Evolutionary conservation across 352 stramenopile species (phyloP).

Genomic region (Phytophthora colocasiae): DNA sequence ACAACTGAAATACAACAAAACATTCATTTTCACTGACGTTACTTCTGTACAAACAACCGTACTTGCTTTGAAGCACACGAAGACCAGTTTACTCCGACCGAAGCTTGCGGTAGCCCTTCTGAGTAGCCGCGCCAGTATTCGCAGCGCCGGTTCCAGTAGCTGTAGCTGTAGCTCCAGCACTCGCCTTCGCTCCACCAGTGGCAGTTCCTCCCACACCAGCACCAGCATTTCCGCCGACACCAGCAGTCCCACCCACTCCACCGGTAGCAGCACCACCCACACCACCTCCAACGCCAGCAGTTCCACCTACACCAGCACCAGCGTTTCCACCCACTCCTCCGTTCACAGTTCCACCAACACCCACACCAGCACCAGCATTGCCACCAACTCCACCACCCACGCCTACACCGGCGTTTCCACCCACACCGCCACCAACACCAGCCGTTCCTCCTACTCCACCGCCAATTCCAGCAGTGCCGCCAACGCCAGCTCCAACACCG

Average conservation of each 20-base stretch:
- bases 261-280: background rate
- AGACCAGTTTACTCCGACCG: slow-evolving; percentile 3
- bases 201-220: background rate
- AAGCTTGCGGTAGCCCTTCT: slow-evolving; percentile 22
- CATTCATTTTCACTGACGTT: too few relatives aligned
- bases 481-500: background rate
- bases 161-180: slow-evolving; percentile 1
- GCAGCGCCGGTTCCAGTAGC: background rate
- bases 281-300: background rate
- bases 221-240: background rate
- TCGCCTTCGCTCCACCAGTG: background rate
- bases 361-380: background rate
- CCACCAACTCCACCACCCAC: background rate
- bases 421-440: background rate
- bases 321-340: background rate
- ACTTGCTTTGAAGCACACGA: too few relatives aligned
- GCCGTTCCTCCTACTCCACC: background rate
- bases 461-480: background rate
- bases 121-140: slow-evolving; percentile 4
- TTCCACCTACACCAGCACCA: background rate
- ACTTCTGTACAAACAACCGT: too few relatives aligned
- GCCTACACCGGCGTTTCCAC: background rate
- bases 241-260: background rate
- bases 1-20: too few relatives aligned
- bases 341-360: background rate